Evolutionary conservation across 75 land plant genomes (phyloP).

Genomic region (Cupressus sempervirens): DNA sequence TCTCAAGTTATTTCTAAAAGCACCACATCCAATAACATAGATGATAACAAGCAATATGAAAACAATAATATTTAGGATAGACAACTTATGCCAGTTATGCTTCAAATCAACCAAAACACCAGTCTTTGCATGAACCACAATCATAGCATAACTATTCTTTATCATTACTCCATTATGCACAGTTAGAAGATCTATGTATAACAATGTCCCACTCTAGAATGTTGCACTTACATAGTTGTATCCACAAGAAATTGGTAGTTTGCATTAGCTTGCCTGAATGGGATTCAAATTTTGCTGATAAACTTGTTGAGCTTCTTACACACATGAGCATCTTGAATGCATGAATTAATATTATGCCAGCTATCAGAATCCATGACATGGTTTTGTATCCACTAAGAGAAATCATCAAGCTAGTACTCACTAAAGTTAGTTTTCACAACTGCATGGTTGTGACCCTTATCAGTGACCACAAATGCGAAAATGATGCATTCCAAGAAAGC

Average conservation of each 20-base stretch:
- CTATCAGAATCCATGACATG: conserved; percentile 42
- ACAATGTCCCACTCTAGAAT: conserved; percentile 14
- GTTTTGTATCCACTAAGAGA: conserved; percentile 71
- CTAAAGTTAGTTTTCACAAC: conserved; percentile 29
- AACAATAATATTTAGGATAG: conserved; percentile 75
- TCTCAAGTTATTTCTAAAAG: conserved; percentile 53
- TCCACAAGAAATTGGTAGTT: conserved; percentile 45
- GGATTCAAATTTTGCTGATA: background rate
- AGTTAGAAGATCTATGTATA: conserved; percentile 36
- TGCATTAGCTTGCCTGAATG: conserved; percentile 62
- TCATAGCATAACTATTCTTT: conserved; percentile 62
- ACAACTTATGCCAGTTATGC: conserved; percentile 85
- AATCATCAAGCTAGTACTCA: conserved; percentile 77
- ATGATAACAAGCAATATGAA: conserved; percentile 70
- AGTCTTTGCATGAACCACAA: conserved; percentile 84
- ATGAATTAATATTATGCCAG: conserved; percentile 62
- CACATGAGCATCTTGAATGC: conserved; percentile 27
- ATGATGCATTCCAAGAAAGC: conserved; percentile 69
- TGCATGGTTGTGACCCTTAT: conserved; percentile 47
- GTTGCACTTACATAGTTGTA: conserved; percentile 41
- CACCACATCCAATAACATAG: conserved; percentile 76
- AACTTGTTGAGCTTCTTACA: conserved; percentile 29
- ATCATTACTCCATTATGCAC: conserved; percentile 67
- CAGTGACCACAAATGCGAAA: conserved; percentile 82
- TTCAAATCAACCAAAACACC: conserved; percentile 80